Percentiles rank a stretch among this genome's conserved stretches.
These are phyloP conservation scores for Fusarium algeriense DNA, from an alignment of 2,329 filamentous ascomycete species.

Conservation along the genomic window DNA sequence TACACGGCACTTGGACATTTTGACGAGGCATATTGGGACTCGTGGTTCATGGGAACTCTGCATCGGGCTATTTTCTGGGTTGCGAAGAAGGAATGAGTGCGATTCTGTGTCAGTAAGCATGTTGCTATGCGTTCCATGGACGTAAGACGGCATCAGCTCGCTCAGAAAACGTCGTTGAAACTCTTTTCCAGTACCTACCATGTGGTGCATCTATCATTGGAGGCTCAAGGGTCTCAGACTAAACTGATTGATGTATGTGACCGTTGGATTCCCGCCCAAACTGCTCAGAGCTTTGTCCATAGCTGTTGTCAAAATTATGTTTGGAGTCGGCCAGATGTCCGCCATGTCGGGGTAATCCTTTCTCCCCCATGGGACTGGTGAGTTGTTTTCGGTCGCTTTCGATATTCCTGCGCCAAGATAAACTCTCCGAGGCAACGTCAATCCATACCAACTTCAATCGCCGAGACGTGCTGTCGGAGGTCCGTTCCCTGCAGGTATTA, in stretches of 20 bases:
- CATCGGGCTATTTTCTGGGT: constrained; percentile 16
- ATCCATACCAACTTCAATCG: background rate
- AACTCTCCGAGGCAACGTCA: background rate
- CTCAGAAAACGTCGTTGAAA: rapidly evolving
- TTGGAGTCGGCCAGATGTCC: background rate
- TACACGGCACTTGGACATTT: constrained; percentile 37
- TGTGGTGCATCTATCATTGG: rapidly evolving
- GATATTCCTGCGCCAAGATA: background rate
- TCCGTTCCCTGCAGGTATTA: background rate
- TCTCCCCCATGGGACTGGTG: background rate
- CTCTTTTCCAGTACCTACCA: background rate
- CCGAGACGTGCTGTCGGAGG: rapidly evolving
- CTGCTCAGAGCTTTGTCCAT: rapidly evolving
- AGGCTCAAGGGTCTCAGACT: background rate
- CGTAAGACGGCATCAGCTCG: rapidly evolving
- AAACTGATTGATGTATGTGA: background rate
- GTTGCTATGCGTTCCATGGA: background rate
- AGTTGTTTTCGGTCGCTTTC: background rate
- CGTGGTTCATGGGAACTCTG: constrained; percentile 25
- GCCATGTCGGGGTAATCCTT: background rate
- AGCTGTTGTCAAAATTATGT: background rate
- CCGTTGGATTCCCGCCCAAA: background rate
- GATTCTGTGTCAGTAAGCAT: rapidly evolving
- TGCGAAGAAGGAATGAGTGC: background rate
- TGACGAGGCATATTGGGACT: constrained; percentile 14